Conservation (phyloP, 768 basidiomycete species). For the Pleurotus sapidus region DNA sequence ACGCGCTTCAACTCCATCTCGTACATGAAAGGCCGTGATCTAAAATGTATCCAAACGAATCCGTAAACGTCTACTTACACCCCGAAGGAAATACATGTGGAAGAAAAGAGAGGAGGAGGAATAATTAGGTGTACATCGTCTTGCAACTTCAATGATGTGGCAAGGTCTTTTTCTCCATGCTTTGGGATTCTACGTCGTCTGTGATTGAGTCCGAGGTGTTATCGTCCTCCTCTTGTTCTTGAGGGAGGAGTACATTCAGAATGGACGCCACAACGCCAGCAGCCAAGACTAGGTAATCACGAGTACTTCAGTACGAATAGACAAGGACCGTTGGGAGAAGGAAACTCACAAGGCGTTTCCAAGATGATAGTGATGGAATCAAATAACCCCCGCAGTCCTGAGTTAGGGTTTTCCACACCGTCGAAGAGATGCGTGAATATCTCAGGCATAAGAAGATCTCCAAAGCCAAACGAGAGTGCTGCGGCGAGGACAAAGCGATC, state of each 20-base stretch:
- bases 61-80: not conserved
- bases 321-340: not conserved
- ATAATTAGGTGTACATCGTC: no score
- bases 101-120: not conserved
- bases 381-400: constrained; percentile 65
- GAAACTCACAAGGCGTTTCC: constrained; percentile 71
- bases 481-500: constrained; percentile 72
- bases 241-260: constrained; percentile 57
- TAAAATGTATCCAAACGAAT: not conserved
- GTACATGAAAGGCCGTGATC: no score
- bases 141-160: no score
- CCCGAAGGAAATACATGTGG: not conserved
- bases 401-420: constrained; percentile 46
- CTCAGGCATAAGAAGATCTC: constrained; percentile 62
- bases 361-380: constrained; percentile 78
- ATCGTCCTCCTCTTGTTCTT: constrained; percentile 21
- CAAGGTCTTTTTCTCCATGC: constrained; percentile 4
- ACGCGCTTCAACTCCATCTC: no score
- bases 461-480: constrained; percentile 66
- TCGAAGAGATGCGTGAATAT: constrained; percentile 74
- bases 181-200: constrained; percentile 27
- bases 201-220: constrained; percentile 16
- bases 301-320: not conserved
- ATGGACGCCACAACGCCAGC: constrained; percentile 56
- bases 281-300: constrained; percentile 40